Evolutionary conservation across 345 rosid genomes (phyloP), one percentile per base, ranked within the genome.

Genomic region (Euphorbia pulcherrima): DNA sequence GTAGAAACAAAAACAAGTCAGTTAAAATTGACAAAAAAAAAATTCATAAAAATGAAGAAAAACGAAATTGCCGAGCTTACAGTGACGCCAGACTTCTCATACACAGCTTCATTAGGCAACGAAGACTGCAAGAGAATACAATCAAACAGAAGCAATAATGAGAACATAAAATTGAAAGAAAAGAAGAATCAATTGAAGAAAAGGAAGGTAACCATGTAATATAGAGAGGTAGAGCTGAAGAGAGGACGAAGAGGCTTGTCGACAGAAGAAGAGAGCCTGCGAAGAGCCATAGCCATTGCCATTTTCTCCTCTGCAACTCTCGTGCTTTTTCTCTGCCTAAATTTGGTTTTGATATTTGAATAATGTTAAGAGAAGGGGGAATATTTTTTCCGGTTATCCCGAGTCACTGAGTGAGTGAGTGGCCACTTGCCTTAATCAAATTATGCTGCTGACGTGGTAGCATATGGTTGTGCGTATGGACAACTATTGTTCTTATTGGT

Each of bases 271-370:
- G 97, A 89, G 77, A 94, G 97, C 44, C 97, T 81, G 61, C 97
- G 92, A 68, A 94, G 89, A 70, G 97, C 96, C 96, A 87, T 81
- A 23, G 99, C 96, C 97, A 90, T 88, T 30, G 60, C 72, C 75
- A 63, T 37, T 74, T n/a, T 37, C 74, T 46, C 41, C 56, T 67
- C 47, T 62, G 10, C 2, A 10, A 17, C 5, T 61, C 16, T 30
- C 37, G 3, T 33, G 3, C 37, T 7, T 16, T n/a, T 23, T 17
- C 9, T 12, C 8, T 5, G 52, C 69, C 62, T 59, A 75, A 67
- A 67, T 73, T 71, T 70, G 53, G 70, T 79, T 75, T 74, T 33
- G 37, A 2, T 33, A 33, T 33, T 33, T 33, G 37, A 33, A 33
- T 33, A 33, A 2, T 33, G 64, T 68, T 8, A 18, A 47, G 2